Percentiles rank a stretch among this genome's conserved stretches.
phyloP scores from a whole-genome alignment of 441 rosid genomes.

The Erysimum cheiri region DNA sequence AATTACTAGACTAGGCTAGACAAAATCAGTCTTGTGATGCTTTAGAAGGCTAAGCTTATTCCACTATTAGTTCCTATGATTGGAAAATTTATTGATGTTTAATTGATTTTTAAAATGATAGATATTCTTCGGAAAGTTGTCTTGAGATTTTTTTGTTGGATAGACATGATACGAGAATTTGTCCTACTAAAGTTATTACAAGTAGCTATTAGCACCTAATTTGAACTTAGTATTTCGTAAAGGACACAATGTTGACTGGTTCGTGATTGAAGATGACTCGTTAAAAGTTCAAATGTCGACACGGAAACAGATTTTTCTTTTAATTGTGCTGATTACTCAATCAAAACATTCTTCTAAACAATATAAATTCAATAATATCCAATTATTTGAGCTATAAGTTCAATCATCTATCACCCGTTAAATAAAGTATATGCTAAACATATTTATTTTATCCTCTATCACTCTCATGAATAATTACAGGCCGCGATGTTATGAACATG shows the following conservation, averaged over 20 bases:
- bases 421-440: slow-evolving; percentile 44
- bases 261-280: slow-evolving; percentile 37
- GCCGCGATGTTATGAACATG: slow-evolving; percentile 30
- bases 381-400: too few species aligned
- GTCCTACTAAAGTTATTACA: slow-evolving; percentile 27
- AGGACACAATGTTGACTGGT: slow-evolving; percentile 38
- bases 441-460: slow-evolving; percentile 33
- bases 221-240: slow-evolving; percentile 26
- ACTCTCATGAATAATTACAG: slow-evolving; percentile 33
- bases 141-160: slow-evolving; percentile 24
- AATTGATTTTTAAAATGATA: slow-evolving; percentile 3
- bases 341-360: neutral
- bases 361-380: too few species aligned
- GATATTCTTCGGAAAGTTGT: slow-evolving; percentile 33
- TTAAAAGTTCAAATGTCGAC: slow-evolving; percentile 22
- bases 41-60: slow-evolving; percentile 23
- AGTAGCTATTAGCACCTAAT: slow-evolving; percentile 35
- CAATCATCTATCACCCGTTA: slow-evolving; percentile 35
- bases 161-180: slow-evolving; percentile 29
- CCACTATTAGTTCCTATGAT: slow-evolving; percentile 15
- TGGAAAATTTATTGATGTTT: slow-evolving; percentile 28
- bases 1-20: neutral
- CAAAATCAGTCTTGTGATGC: slow-evolving; percentile 23
- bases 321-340: neutral
- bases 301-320: slow-evolving; percentile 2